Percentiles rank a stretch among this genome's conserved stretches.
These are phyloP conservation scores for Mortierella sp. DNA, from an alignment of 371 early-diverging fungal genomes.

Conservation along the genomic window DNA sequence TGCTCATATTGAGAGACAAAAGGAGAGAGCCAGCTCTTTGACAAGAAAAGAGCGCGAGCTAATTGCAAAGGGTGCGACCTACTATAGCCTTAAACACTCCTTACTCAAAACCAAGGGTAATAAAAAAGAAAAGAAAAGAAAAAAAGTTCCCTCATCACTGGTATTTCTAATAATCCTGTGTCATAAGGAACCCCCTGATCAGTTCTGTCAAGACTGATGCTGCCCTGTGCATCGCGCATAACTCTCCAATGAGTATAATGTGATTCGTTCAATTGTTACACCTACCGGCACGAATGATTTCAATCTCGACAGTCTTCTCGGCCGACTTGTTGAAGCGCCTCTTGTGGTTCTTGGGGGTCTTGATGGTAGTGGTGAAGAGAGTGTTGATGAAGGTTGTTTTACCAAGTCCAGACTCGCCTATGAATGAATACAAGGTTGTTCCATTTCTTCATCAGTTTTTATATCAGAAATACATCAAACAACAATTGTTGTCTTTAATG, in stretches of 20 bases:
- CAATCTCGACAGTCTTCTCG: conserved; percentile 94
- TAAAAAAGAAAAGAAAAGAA: neutral
- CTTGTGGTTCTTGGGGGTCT: conserved; percentile 88
- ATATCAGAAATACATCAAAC: neutral
- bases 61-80: conserved; percentile 2
- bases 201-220: neutral
- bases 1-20: conserved; percentile 23
- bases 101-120: conserved; percentile 8
- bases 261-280: conserved; percentile 1
- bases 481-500: neutral
- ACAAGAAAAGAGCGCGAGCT: conserved; percentile 3
- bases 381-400: conserved; percentile 94
- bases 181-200: neutral
- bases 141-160: neutral
- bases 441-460: conserved; percentile 2
- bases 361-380: conserved; percentile 86
- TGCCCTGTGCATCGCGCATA: conserved; percentile 1
- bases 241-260: neutral
- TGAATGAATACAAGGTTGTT: neutral
- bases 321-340: conserved; percentile 86
- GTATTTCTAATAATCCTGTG: neutral
- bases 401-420: conserved; percentile 83
- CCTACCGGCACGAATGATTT: conserved; percentile 90
- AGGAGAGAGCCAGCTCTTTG: conserved; percentile 31
- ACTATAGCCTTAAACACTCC: conserved; percentile 4